Evolutionary conservation across 495 filamentous ascomycete species (phyloP).

Genomic region (Aspergillus sclerotiicarbonarius): DNA sequence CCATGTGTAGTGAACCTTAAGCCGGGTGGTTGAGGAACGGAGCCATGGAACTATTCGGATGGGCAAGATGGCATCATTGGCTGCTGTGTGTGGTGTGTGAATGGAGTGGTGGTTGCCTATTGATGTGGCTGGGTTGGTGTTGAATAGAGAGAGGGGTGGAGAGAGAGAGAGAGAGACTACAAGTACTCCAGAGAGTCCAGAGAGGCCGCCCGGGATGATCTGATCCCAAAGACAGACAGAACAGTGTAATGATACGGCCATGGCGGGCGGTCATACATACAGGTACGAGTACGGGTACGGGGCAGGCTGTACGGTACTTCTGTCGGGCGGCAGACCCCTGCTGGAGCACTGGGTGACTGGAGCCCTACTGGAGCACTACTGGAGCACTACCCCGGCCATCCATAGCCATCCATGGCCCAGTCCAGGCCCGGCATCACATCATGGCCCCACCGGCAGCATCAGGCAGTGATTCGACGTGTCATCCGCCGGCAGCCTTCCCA

Average conservation of each 20-base stretch:
- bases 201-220: too few species aligned
- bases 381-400: slow-evolving; percentile 8
- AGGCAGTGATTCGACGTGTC: slow-evolving; percentile 21
- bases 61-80: not conserved
- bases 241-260: not conserved
- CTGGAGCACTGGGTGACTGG: not conserved
- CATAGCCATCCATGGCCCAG: slow-evolving; percentile 21
- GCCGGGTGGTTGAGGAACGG: not conserved
- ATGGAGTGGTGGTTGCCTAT: not conserved
- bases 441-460: slow-evolving; percentile 16
- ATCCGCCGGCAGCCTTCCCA: too few species aligned
- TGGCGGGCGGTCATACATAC: not conserved
- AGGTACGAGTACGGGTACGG: not conserved
- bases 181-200: too few species aligned
- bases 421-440: slow-evolving; percentile 26
- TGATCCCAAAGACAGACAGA: too few species aligned
- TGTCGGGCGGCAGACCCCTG: not conserved
- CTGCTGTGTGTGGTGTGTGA: not conserved
- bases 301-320: not conserved
- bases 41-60: not conserved
- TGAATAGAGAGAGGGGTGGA: not conserved
- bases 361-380: not conserved
- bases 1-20: slow-evolving; percentile 4
- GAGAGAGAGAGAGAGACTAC: not conserved
- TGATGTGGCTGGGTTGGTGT: not conserved